phyloP scores from a whole-genome alignment of 2,329 filamentous ascomycete species.

The Colletotrichum sp. region DNA sequence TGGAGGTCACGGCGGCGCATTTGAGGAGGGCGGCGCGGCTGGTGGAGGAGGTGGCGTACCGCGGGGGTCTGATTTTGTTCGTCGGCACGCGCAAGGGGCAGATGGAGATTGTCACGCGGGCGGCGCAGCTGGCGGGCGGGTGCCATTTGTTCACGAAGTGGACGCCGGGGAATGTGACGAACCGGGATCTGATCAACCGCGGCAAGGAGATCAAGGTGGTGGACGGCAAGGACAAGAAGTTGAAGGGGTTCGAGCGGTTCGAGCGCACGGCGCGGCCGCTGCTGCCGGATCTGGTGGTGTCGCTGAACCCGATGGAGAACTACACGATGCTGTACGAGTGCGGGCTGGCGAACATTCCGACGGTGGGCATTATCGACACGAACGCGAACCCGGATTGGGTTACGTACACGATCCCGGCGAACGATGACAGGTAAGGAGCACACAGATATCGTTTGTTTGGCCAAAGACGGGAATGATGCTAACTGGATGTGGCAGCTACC shows the following conservation, averaged over 20 bases:
- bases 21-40: constrained; percentile 92
- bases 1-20: constrained; percentile 88
- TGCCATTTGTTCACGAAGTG: constrained; percentile 94
- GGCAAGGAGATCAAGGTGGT: constrained; percentile 75
- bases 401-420: constrained; percentile 94
- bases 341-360: constrained; percentile 84
- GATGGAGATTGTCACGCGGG: constrained; percentile 78
- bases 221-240: constrained; percentile 70
- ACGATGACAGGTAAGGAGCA: constrained; percentile 82
- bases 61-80: constrained; percentile 87
- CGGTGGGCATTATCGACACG: constrained; percentile 93
- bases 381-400: constrained; percentile 92
- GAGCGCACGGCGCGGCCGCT: constrained; percentile 69
- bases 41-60: constrained; percentile 83
- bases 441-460: background rate
- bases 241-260: constrained; percentile 69
- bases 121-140: constrained; percentile 76
- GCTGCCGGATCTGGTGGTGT: constrained; percentile 89
- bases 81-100: constrained; percentile 87
- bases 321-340: constrained; percentile 91
- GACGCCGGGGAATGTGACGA: constrained; percentile 91
- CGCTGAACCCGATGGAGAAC: constrained; percentile 92
- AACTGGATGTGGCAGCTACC: constrained; percentile 61
- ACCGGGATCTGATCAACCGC: constrained; percentile 86
- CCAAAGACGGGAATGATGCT: background rate